Conservation (phyloP, 306 rosid genomes). For the Cucurbita pepo region DNA sequence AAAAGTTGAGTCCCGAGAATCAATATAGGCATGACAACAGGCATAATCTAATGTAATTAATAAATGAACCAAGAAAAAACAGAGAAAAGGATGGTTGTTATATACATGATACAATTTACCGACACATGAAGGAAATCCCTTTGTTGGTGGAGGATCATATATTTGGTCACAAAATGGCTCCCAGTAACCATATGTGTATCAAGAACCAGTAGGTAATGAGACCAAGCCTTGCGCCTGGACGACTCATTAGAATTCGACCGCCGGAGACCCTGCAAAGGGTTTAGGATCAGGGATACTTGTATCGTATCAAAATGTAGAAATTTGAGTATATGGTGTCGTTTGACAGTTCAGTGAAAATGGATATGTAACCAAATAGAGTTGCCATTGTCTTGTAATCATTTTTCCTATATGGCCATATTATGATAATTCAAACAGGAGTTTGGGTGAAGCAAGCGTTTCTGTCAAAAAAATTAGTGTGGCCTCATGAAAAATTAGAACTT, state of each 20-base stretch:
- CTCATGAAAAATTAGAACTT: slow-evolving; percentile 5
- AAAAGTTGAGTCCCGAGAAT: slow-evolving; percentile 68
- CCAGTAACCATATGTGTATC: slow-evolving; percentile 84
- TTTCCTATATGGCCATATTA: neutral
- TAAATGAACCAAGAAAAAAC: neutral
- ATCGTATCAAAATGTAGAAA: neutral
- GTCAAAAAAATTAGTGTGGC: neutral
- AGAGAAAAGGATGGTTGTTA: neutral
- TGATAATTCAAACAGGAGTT: neutral
- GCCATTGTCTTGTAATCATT: neutral
- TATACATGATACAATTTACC: slow-evolving; percentile 45
- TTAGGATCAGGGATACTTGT: neutral
- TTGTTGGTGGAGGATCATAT: slow-evolving; percentile 6
- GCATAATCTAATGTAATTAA: neutral
- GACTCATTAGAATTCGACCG: slow-evolving; percentile 75
- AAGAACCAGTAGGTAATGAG: slow-evolving; percentile 54
- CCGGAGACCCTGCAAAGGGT: slow-evolving; percentile 70
- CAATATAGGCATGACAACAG: slow-evolving; percentile 11
- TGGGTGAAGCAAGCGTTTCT: neutral
- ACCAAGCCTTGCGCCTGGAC: slow-evolving; percentile 85
- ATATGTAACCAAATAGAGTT: neutral
- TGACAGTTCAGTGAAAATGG: neutral
- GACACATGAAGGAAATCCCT: slow-evolving; percentile 11
- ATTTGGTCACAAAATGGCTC: slow-evolving; percentile 43
- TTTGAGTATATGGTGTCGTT: neutral